Conservation (phyloP, 129 eudicot genomes). For the Artemisia annua region DNA sequence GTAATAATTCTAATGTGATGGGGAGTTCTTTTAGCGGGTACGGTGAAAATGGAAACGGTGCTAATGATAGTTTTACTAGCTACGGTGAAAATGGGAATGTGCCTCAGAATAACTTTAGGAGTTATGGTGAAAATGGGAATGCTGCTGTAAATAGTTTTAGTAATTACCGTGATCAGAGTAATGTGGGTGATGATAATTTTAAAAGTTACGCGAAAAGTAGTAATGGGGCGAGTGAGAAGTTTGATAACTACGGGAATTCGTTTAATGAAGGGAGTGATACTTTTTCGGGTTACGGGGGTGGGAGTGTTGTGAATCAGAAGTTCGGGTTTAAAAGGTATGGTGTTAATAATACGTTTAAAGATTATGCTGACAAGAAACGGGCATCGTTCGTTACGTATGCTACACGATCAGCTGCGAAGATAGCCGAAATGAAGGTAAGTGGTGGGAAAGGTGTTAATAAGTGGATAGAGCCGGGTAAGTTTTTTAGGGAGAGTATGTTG, state of each 20-base stretch:
- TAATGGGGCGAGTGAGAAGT: conserved; percentile 50
- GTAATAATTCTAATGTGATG: conserved; percentile 63
- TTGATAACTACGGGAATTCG: conserved; percentile 61
- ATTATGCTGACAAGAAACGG: conserved; percentile 61
- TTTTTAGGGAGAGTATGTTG: conserved; percentile 61
- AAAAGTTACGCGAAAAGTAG: conserved; percentile 59
- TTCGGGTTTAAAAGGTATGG: conserved; percentile 71
- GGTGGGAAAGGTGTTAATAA: conserved; percentile 54
- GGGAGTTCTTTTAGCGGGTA: conserved; percentile 60
- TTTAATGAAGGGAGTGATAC: conserved; percentile 80
- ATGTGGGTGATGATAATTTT: conserved; percentile 83
- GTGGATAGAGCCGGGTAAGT: conserved; percentile 87
- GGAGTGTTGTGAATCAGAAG: conserved; percentile 38
- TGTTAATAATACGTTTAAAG: conserved; percentile 69
- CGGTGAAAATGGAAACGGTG: conserved; percentile 67
- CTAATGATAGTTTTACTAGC: conserved; percentile 50
- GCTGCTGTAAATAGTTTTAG: conserved; percentile 55
- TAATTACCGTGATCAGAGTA: conserved; percentile 70
- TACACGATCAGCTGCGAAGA: conserved; percentile 10
- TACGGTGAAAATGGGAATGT: conserved; percentile 62
- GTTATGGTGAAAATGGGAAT: conserved; percentile 67
- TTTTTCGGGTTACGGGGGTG: conserved; percentile 75
- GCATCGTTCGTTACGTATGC: conserved; percentile 48
- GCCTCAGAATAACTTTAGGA: conserved; percentile 62
- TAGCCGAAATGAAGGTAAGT: conserved; percentile 22